Conservation (phyloP, 164 flowering plant species). For the Taxillus chinensis region DNA sequence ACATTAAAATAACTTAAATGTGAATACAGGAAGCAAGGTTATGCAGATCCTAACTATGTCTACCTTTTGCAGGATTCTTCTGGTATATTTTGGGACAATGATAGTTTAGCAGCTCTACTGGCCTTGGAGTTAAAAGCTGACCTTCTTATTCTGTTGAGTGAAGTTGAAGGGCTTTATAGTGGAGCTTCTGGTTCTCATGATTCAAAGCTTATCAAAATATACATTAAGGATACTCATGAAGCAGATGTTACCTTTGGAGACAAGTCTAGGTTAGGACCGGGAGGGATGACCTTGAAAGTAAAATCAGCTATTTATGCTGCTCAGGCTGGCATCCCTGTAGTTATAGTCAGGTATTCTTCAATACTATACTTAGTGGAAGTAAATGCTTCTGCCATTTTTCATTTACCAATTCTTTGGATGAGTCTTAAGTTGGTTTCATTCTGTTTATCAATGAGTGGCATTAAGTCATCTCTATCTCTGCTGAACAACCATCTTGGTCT, state of each 20-base stretch:
- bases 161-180: slow-evolving; percentile 93
- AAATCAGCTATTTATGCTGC: slow-evolving; percentile 92
- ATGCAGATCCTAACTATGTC: slow-evolving; percentile 5
- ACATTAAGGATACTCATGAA: slow-evolving; percentile 65
- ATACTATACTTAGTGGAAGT: too few species aligned
- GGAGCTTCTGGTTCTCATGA: slow-evolving; percentile 90
- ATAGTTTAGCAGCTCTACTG: slow-evolving; percentile 87
- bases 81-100: slow-evolving; percentile 99
- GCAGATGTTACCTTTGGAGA: slow-evolving; percentile 85
- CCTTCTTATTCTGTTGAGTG: slow-evolving; percentile 85
- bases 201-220: slow-evolving; percentile 81
- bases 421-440: neutral
- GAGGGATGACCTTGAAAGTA: slow-evolving; percentile 99
- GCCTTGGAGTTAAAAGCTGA: slow-evolving; percentile 94
- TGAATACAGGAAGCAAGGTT: too few species aligned
- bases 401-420: slow-evolving; percentile 1
- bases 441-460: too few species aligned
- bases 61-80: slow-evolving; percentile 72
- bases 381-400: neutral
- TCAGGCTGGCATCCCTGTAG: slow-evolving; percentile 83
- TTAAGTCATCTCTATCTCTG: too few species aligned
- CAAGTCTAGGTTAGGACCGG: slow-evolving; percentile 94
- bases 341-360: slow-evolving; percentile 67
- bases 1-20: neutral
- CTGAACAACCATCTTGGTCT: too few species aligned